These are phyloP conservation scores for Escovopsis sp. DNA, from an alignment of 2,329 filamentous ascomycete genomes.

Conservation along the genomic window DNA sequence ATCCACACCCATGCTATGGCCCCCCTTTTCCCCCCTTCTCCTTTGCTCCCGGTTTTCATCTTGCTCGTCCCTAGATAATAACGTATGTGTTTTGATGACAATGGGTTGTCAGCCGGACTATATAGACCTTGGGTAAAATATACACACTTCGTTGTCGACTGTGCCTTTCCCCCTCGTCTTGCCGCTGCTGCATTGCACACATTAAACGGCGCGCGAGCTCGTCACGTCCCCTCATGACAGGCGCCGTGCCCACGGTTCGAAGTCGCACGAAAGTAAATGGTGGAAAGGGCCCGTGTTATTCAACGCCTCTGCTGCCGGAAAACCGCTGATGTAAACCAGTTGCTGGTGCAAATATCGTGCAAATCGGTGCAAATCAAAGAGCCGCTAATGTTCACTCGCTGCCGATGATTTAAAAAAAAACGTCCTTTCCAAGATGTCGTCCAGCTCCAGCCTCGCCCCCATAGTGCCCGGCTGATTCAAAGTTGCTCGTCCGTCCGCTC, in stretches of 20 bases:
- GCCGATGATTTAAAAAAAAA: neutral
- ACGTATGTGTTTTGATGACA: neutral
- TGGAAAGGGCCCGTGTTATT: neutral
- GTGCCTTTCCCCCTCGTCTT: neutral
- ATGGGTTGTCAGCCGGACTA: neutral
- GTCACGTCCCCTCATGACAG: neutral
- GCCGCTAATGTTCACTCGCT: neutral
- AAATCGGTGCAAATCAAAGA: neutral
- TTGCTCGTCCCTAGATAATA: neutral
- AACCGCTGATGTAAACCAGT: neutral
- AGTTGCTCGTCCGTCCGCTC: too few species aligned
- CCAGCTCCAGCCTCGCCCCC: too few species aligned
- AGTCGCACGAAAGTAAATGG: too few species aligned
- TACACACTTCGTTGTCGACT: neutral
- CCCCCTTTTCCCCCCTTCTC: too few species aligned
- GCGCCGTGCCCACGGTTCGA: too few species aligned
- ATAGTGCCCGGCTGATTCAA: too few species aligned
- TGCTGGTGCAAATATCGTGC: too few species aligned
- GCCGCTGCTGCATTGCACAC: neutral
- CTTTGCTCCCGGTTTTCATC: too few species aligned
- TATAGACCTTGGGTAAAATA: neutral
- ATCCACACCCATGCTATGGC: too few species aligned
- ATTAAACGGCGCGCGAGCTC: neutral
- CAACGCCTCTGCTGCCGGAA: neutral
- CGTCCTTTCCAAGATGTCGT: too few species aligned